Evolutionary conservation across 495 filamentous ascomycete species (phyloP).

Genomic region (Barbatosphaeria neglecta): DNA sequence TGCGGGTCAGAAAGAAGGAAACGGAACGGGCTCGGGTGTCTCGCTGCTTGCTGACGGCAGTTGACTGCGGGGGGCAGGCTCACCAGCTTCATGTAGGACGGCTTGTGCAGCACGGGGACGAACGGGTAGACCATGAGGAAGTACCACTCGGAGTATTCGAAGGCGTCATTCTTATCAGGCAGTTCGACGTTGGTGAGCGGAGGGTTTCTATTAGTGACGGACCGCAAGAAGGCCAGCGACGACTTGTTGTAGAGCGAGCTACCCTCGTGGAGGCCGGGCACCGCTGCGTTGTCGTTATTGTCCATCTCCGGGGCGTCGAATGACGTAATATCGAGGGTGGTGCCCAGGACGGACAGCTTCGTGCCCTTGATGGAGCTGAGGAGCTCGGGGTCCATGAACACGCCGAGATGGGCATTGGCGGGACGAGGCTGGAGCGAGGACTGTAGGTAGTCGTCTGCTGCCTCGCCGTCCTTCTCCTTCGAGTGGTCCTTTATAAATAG

Average conservation of each 20-base stretch:
- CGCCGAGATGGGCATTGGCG: conserved; percentile 61
- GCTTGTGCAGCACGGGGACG: conserved; percentile 58
- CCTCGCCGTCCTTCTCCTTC: conserved; percentile 2
- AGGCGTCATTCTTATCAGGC: conserved; percentile 43
- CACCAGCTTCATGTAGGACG: conserved; percentile 55
- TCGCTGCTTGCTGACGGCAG: no score
- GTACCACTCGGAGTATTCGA: conserved; percentile 58
- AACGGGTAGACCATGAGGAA: conserved; percentile 63
- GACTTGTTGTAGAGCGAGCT: conserved; percentile 52
- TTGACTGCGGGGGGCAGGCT: no score
- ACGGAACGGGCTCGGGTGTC: no score
- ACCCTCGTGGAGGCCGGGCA: conserved; percentile 24
- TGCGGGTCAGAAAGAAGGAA: conserved; percentile 3
- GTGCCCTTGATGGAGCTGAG: conserved; percentile 66
- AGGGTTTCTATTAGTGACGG: conserved; percentile 46
- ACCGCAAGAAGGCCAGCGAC: conserved; percentile 52
- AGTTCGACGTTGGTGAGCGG: conserved; percentile 42
- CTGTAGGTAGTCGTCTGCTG: conserved; percentile 13
- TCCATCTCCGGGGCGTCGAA: conserved; percentile 55
- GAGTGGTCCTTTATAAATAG: conserved; percentile 36
- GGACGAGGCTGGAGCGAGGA: conserved; percentile 25
- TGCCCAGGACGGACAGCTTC: conserved; percentile 59
- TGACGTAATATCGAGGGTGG: conserved; percentile 64
- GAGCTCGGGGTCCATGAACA: conserved; percentile 51
- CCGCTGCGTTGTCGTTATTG: conserved; percentile 35